Base-by-base conservation (phyloP, 2,329 filamentous ascomycete genomes). In the Karstenula rhodostoma region DNA sequence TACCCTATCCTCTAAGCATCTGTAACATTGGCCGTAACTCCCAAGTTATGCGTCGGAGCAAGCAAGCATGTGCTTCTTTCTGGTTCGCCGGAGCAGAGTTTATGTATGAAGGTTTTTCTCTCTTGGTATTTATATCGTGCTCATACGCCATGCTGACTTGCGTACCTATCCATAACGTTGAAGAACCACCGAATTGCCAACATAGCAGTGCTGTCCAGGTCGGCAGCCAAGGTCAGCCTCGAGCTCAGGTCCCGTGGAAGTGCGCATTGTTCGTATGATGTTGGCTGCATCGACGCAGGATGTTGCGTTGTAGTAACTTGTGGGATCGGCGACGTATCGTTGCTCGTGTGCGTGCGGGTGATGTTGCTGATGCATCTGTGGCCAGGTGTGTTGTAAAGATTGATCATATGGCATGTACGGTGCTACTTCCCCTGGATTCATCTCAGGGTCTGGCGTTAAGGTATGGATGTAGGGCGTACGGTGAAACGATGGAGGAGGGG, bases 131-230 rank as follows among this genome's bases (percentile, higher is more conserved):
- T 25, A n/a, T 51, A 47, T 58, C 8, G 13, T 33, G 13, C 22
- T 68, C 68, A 71, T 60, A 69, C 66, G 2, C 62, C 57, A 33
- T 63, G 47, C 23, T 64, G 66, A 43, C 68, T 70, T 1, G 74
- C 69, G 64, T 83, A 83, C 51, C 75, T 76, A 60, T 83, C 80
- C 76, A 83, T 80, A 13, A 81, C 73, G 55, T 77, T 74, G 63
- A 81, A 82, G 1, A 81, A 81, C 76, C 13, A 77, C 59, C 1
- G 75, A 65, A 63, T 82, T 82, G 53, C 79, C 73, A n/a, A 82
- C 78, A 23, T 79, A 73, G 56, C 79, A 83, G 42, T 82, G 76
- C 56, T 75, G 73, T 9, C 69, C 73, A 27, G 72, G 66, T 6
- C 69, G 57, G 57, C 79, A 83, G 23, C 80, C 80, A 4, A 83